Conservation (phyloP, 768 basidiomycete species). For the Clitopilus passeckerianus region DNA sequence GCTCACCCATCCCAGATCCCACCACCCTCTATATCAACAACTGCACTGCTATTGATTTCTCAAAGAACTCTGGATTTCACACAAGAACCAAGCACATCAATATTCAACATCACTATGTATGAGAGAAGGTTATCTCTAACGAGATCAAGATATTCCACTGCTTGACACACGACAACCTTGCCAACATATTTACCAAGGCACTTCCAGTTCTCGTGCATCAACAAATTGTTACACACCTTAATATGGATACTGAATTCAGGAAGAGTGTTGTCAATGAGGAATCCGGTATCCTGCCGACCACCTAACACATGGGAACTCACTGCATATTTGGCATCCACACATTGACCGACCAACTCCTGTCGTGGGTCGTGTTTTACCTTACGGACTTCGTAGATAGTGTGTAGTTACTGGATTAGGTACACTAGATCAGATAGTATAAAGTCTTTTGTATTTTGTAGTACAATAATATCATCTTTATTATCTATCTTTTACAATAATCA, state of each 20-base stretch:
- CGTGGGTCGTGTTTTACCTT: background rate
- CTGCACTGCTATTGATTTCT: slow-evolving; percentile 26
- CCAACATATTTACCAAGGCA: slow-evolving; percentile 37
- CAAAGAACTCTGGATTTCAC: slow-evolving; percentile 29
- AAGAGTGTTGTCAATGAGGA: background rate
- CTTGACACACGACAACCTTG: slow-evolving; percentile 25
- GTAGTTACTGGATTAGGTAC: background rate
- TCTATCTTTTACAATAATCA: slow-evolving; percentile 12
- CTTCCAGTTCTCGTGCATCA: slow-evolving; percentile 11
- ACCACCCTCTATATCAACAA: slow-evolving; percentile 26
- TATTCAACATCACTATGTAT: slow-evolving; percentile 31
- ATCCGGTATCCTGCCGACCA: background rate
- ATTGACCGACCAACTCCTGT: background rate
- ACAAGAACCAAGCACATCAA: slow-evolving; percentile 37
- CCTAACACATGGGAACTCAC: background rate
- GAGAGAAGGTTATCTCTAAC: slow-evolving; percentile 22
- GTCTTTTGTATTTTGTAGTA: background rate
- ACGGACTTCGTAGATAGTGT: background rate
- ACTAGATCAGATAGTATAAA: background rate
- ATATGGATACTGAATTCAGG: slow-evolving; percentile 80
- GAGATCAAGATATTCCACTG: slow-evolving; percentile 23
- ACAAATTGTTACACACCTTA: background rate
- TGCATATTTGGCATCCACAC: background rate
- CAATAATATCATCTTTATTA: background rate
- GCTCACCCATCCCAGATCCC: slow-evolving; percentile 1